Conservation (phyloP, 148 eudicot genomes). For the Amaranthus cruentus region DNA sequence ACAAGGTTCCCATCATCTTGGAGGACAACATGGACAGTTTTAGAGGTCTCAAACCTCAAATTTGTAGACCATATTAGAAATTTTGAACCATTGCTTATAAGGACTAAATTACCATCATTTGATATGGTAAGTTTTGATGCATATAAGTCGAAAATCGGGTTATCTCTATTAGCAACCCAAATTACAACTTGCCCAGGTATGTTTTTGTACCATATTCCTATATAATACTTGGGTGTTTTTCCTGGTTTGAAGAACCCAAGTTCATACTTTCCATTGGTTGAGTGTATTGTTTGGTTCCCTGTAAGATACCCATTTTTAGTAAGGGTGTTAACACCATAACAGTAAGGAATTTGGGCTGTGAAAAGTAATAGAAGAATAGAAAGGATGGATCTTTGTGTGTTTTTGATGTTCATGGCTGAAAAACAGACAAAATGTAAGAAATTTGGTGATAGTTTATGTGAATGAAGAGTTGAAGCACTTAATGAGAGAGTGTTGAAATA, state of each 20-base stretch:
- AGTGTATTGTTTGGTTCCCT: constrained; percentile 43
- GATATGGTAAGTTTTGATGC: constrained; percentile 26
- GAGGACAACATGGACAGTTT: constrained; percentile 29
- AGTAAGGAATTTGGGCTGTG: constrained; percentile 9
- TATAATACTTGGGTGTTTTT: constrained; percentile 33
- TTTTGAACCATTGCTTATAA: constrained; percentile 20
- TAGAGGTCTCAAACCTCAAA: constrained; percentile 15
- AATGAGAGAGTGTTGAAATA: no score
- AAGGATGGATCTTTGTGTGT: neutral
- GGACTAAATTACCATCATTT: constrained; percentile 41
- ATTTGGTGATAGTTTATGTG: no score
- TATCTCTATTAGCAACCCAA: constrained; percentile 55
- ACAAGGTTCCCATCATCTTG: constrained; percentile 48
- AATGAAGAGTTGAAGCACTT: no score
- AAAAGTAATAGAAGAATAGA: neutral
- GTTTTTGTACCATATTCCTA: constrained; percentile 44
- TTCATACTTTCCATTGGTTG: constrained; percentile 29
- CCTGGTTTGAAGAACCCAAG: constrained; percentile 54
- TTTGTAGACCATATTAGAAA: constrained; percentile 41
- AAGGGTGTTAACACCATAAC: constrained; percentile 38
- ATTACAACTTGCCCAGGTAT: constrained; percentile 26
- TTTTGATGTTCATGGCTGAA: constrained; percentile 6
- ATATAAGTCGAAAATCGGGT: constrained; percentile 29
- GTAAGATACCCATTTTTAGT: constrained; percentile 34
- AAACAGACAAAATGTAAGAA: no score